Evolutionary conservation across 2,329 filamentous ascomycete species (phyloP), one percentile per base, ranked within the genome.

Genomic region (Colletotrichum destructivum): DNA sequence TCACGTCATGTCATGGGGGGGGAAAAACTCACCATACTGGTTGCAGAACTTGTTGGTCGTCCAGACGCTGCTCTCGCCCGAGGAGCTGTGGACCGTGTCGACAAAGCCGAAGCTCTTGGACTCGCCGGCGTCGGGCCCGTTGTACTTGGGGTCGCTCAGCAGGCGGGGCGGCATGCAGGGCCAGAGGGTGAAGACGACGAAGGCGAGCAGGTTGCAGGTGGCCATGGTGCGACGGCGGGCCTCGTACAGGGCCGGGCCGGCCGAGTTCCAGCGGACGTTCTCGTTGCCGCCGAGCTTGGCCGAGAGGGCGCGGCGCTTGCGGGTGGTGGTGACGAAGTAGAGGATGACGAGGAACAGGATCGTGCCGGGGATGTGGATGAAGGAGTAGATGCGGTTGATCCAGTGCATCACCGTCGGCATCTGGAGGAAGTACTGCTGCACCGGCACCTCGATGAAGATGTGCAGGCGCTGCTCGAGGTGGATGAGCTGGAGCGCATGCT

Each of bases 351-450:
- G 79, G 77, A 93, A 94, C 55, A 91, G 85, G 74, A 94, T 94
- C 7, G 92, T 94, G 16, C 91, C 92, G 0, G 92, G 92, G 69
- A 94, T 94, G 79, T 94, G 92, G 76, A 94, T 93, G 81, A 93
- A 94, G 7, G 91, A 93, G 81, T 94, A 94, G 38, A 89, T 86
- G 77, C 91, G 88, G 81, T 94, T 94, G 75, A 91, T 92, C 88
- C 88, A 93, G 75, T 85, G 88, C 84, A 94, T 88, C 52, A 92
- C 76, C 38, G 83, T 78, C 2, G 90, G 87, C 62, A 87, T 86
- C 23, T 82, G 79, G 69, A 84, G 78, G 76, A 87, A 87, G 81
- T 82, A 86, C 46, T 82, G 70, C 80, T 94, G 92, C 56, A 94
- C 85, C 15, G 83, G 82, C 4, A 89, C 81, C 79, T 94, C 92